These are phyloP conservation scores for Solanum virginianum DNA, from an alignment of 257 asterid species.

Conservation along the genomic window DNA sequence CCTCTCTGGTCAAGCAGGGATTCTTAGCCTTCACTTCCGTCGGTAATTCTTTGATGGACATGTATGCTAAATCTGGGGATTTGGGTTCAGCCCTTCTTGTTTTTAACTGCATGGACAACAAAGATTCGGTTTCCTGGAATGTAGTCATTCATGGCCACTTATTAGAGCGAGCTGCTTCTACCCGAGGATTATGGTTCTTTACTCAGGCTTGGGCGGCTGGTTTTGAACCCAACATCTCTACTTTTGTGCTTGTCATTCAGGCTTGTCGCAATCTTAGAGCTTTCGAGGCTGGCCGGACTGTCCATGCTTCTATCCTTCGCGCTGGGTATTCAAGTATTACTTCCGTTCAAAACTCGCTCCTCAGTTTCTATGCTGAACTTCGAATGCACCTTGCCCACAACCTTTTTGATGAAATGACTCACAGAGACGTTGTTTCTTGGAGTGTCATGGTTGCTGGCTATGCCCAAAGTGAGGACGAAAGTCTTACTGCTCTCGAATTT, in stretches of 20 bases:
- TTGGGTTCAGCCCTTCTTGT: conserved; percentile 28
- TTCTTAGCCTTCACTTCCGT: conserved; percentile 41
- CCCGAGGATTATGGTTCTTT: conserved; percentile 40
- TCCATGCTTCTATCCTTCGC: conserved; percentile 50
- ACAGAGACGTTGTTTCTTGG: conserved; percentile 76
- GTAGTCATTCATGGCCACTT: conserved; percentile 53
- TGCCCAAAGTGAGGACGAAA: conserved; percentile 23
- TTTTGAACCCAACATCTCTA: conserved; percentile 73
- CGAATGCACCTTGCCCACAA: conserved; percentile 43
- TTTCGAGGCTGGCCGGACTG: conserved; percentile 23
- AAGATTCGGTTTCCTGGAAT: conserved; percentile 86
- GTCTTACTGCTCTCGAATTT: conserved; percentile 23
- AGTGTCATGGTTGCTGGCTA: conserved; percentile 61
- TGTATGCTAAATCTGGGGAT: conserved; percentile 54
- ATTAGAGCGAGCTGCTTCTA: conserved; percentile 23
- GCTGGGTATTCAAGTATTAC: conserved; percentile 38
- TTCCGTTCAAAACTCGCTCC: conserved; percentile 65
- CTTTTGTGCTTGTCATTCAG: conserved; percentile 57
- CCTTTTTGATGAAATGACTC: conserved; percentile 56
- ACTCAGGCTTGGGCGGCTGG: conserved; percentile 33
- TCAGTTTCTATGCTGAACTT: conserved; percentile 44
- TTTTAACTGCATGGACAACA: conserved; percentile 32
- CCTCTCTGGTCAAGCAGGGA: conserved; percentile 56
- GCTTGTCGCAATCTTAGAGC: conserved; percentile 32
- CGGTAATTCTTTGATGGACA: conserved; percentile 62